Conservation (phyloP, 495 filamentous ascomycete species). For the Penicillium paxilli region DNA sequence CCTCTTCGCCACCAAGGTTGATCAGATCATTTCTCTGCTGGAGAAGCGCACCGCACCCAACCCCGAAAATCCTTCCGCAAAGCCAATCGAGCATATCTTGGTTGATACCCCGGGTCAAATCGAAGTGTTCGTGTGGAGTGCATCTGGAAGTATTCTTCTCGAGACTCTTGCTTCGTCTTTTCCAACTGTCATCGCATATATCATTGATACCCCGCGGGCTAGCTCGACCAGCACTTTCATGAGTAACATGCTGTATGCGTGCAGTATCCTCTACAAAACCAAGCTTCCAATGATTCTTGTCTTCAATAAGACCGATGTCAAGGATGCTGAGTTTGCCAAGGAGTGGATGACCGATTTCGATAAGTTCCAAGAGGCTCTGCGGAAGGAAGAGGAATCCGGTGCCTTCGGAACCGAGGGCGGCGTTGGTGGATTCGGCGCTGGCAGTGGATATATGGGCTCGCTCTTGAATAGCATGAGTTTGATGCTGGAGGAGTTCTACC, state of each 20-base stretch:
- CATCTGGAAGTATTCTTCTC: constrained; percentile 88
- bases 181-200: constrained; percentile 94
- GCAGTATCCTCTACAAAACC: constrained; percentile 97
- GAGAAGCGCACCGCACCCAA: constrained; percentile 81
- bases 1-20: constrained; percentile 95
- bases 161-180: constrained; percentile 90
- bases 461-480: constrained; percentile 95
- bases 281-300: constrained; percentile 97
- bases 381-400: constrained; percentile 73
- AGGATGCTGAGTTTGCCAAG: constrained; percentile 87
- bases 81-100: constrained; percentile 78
- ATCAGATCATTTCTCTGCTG: constrained; percentile 84
- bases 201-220: constrained; percentile 93
- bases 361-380: constrained; percentile 84
- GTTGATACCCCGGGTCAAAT: constrained; percentile 98
- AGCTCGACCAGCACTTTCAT: constrained; percentile 95
- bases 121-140: constrained; percentile 97
- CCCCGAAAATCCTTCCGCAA: constrained; percentile 56
- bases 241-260: constrained; percentile 99
- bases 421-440: constrained; percentile 57
- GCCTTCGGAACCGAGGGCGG: constrained; percentile 74
- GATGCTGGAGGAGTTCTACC: constrained; percentile 97
- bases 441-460: constrained; percentile 96
- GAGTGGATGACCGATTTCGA: constrained; percentile 99
- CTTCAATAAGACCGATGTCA: constrained; percentile 97